A percentile compares a stretch with the other conserved stretches of the same genome.
These are phyloP conservation scores for Medicago ruthenica DNA, from an alignment of 306 rosid genomes.

Conservation along the genomic window DNA sequence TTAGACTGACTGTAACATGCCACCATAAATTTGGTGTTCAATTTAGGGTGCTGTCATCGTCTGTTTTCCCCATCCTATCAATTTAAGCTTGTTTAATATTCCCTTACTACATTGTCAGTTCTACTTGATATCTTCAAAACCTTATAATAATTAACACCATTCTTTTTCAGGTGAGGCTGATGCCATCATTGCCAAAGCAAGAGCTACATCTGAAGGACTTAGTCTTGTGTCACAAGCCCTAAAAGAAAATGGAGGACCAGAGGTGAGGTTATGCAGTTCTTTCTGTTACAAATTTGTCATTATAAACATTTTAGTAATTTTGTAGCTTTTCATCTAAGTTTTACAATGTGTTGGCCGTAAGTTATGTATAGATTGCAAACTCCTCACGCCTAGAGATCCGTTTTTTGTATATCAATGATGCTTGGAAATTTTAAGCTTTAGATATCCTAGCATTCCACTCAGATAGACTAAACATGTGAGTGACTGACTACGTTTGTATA, in stretches of 20 bases:
- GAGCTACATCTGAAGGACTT: conserved; percentile 90
- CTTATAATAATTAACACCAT: conserved; percentile 31
- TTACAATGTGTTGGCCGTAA: not conserved
- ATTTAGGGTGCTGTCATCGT: conserved; percentile 22
- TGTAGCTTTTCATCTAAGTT: conserved; percentile 16
- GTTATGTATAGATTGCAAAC: not conserved
- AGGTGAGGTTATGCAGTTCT: conserved; percentile 61
- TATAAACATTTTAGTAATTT: not conserved
- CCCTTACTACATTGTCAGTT: conserved; percentile 23
- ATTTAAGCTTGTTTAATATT: conserved; percentile 39
- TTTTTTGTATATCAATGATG: conserved; percentile 10
- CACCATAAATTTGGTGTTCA: conserved; percentile 20
- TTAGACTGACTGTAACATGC: conserved; percentile 27
- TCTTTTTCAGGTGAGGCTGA: conserved; percentile 88
- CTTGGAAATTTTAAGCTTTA: conserved; percentile 7
- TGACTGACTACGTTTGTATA: not conserved
- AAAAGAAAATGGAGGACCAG: conserved; percentile 80
- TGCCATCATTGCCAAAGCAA: conserved; percentile 90
- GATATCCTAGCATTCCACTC: conserved; percentile 26
- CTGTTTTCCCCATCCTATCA: conserved; percentile 36
- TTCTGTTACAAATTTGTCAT: conserved; percentile 29
- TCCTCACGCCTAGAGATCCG: conserved; percentile 6
- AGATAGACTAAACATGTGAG: not conserved
- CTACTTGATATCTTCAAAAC: conserved; percentile 32
- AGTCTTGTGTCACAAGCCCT: conserved; percentile 71